Evolutionary conservation across 1,284 basidiomycete species (phyloP).

Genomic region (Malassezia caprae): DNA sequence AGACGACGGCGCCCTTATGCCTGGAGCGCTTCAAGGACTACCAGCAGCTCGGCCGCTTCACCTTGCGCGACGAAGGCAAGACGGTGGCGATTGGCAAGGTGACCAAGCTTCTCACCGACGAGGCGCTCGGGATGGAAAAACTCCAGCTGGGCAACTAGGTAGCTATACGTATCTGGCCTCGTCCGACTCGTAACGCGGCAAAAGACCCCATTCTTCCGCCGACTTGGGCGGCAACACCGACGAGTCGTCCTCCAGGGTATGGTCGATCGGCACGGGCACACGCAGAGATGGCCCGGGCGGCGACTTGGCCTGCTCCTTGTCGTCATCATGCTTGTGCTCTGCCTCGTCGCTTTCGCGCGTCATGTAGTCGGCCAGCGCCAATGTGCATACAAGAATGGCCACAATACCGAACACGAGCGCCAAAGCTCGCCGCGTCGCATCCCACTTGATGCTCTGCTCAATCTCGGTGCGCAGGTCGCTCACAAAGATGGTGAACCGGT

Average conservation of each 20-base stretch:
- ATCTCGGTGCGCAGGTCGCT: slow-evolving; percentile 46
- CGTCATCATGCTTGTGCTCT: not conserved
- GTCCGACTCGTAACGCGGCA: slow-evolving; percentile 15
- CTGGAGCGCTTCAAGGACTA: slow-evolving; percentile 46
- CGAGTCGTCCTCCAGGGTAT: not conserved
- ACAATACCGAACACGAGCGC: slow-evolving; percentile 44
- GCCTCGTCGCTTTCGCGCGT: slow-evolving; percentile 24
- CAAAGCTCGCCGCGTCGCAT: slow-evolving; percentile 40
- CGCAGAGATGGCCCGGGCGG: not conserved
- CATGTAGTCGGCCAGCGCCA: slow-evolving; percentile 43
- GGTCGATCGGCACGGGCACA: slow-evolving; percentile 1
- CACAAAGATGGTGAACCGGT: slow-evolving; percentile 47
- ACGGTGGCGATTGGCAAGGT: slow-evolving; percentile 47
- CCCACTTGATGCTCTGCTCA: slow-evolving; percentile 48
- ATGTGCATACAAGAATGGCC: slow-evolving; percentile 41
- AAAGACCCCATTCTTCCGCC: slow-evolving; percentile 17
- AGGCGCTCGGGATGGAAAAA: slow-evolving; percentile 34
- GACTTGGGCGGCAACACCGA: slow-evolving; percentile 9
- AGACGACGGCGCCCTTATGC: slow-evolving; percentile 39
- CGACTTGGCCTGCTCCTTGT: not conserved
- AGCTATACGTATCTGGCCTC: slow-evolving; percentile 12
- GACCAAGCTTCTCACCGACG: slow-evolving; percentile 36
- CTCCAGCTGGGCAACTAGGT: slow-evolving; percentile 20
- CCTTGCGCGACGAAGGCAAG: slow-evolving; percentile 44
- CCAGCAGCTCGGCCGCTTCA: slow-evolving; percentile 46